These are phyloP conservation scores for Aspergillus ochraceoroseus DNA, from an alignment of 2,329 filamentous ascomycete genomes.

Conservation along the genomic window DNA sequence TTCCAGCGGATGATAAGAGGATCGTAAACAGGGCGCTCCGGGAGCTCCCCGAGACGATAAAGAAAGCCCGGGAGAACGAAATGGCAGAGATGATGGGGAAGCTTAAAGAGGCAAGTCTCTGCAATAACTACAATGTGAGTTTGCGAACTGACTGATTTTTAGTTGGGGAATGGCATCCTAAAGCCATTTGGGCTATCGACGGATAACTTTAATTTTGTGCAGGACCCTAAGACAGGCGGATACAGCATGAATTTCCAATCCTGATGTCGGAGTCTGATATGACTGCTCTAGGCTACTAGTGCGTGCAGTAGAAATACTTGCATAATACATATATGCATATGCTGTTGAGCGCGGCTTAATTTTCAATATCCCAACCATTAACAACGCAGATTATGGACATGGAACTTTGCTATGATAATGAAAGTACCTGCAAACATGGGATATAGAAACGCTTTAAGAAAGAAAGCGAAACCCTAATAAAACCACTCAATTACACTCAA, in stretches of 20 bases:
- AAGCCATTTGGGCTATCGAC: slow-evolving; percentile 93
- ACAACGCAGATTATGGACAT: too few relatives aligned
- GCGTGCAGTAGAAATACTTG: too few relatives aligned
- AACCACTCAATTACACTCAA: background rate
- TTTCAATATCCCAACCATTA: too few relatives aligned
- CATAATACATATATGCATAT: too few relatives aligned
- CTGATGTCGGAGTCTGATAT: slow-evolving; percentile 12
- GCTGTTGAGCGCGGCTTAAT: too few relatives aligned
- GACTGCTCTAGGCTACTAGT: too few relatives aligned
- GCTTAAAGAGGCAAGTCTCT: slow-evolving; percentile 64
- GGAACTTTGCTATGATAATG: too few relatives aligned
- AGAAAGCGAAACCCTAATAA: background rate
- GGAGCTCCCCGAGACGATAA: slow-evolving; percentile 62
- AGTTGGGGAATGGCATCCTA: slow-evolving; percentile 83
- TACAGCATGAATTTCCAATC: slow-evolving; percentile 84
- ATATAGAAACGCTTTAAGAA: background rate
- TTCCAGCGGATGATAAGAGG: slow-evolving; percentile 62
- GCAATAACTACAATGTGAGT: too few relatives aligned
- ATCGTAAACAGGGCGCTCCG: slow-evolving; percentile 63
- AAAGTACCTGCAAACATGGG: background rate
- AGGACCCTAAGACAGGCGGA: slow-evolving; percentile 82
- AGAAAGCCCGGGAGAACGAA: slow-evolving; percentile 77
- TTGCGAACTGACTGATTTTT: background rate
- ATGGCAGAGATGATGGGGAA: slow-evolving; percentile 98
- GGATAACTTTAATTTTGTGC: slow-evolving; percentile 88